Base-by-base conservation (phyloP, 768 basidiomycete genomes). In the Lactifluus rugatus region DNA sequence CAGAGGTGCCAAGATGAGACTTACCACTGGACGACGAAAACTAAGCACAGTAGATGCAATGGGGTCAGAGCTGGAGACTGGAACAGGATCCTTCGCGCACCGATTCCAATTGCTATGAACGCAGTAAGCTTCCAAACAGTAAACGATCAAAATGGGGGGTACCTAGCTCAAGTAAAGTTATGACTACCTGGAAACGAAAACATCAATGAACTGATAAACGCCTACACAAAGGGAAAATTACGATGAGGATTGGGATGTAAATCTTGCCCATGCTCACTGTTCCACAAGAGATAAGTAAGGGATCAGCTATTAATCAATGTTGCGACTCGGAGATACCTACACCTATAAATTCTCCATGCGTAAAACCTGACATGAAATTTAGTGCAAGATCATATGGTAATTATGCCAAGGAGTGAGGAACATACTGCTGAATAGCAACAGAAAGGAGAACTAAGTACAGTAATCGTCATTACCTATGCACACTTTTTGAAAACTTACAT, bases 301-400 rank as follows among this genome's bases (percentile, higher is more conserved):
- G 16, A 28, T 28, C 3, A n/a, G 6, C n/a, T 21, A 31, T 36
- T 13, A 10, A 56, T 11, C 14, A 14, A 26, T 9, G 5, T 6
- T 10, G n/a, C n/a, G n/a, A n/a, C n/a, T n/a, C n/a, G n/a, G 21
- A 31, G 23, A 23, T 3, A 16, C 47, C 3, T 32, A 56, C 54
- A 23, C 5, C 17, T 8, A 25, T 56, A 56, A 21, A 56, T 56
- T 41, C 54, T 56, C 54, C 46, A 56, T 19, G 54, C 54, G 10
- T 56, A 56, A 31, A 56, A 56, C 36, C 54, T 56, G 37, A 13
- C 11, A 39, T 5, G 34, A 37, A 10, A 31, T 37, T 34, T 4
- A 31, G 32, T 14, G 25, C 6, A 32, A 10, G 54, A 26, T 39
- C 25, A 48, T 31, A 36, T 2, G 14, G 25, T 3, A 28, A n/a